Percentiles rank a stretch among this genome's conserved stretches.
These are phyloP conservation scores for Xylariaceae sp. DNA, from an alignment of 2,329 filamentous ascomycete species.

Conservation along the genomic window DNA sequence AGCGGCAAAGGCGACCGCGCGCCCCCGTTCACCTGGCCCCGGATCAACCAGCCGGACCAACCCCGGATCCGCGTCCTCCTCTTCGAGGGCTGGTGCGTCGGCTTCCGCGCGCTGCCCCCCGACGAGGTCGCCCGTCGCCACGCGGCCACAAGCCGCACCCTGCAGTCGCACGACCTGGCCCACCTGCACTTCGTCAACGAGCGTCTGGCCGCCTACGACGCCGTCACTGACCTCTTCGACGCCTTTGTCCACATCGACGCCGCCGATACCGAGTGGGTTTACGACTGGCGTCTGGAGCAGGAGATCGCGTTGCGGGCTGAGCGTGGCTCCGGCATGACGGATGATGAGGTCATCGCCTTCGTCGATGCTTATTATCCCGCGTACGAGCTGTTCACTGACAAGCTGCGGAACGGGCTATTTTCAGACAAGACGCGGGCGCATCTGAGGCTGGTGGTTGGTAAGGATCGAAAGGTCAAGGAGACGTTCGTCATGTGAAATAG, in stretches of 20 bases:
- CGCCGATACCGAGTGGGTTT: slow-evolving; percentile 69
- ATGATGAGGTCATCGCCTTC: slow-evolving; percentile 73
- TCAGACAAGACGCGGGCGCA: slow-evolving; percentile 45
- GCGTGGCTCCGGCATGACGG: slow-evolving; percentile 77
- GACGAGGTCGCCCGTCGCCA: slow-evolving; percentile 48
- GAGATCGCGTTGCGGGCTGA: slow-evolving; percentile 64
- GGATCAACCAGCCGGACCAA: slow-evolving; percentile 48
- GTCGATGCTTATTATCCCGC: slow-evolving; percentile 66
- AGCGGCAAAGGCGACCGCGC: slow-evolving; percentile 72
- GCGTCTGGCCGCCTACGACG: slow-evolving; percentile 42
- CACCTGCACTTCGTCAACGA: slow-evolving; percentile 45
- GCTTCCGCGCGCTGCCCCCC: slow-evolving; percentile 63
- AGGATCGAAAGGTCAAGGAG: slow-evolving; percentile 56
- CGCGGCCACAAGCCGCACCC: slow-evolving; percentile 46
- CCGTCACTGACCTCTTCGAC: slow-evolving; percentile 45
- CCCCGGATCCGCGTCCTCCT: slow-evolving; percentile 61
- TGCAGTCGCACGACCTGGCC: slow-evolving; percentile 40
- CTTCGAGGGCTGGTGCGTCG: slow-evolving; percentile 89
- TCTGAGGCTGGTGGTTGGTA: slow-evolving; percentile 57
- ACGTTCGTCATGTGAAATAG: slow-evolving; percentile 44
- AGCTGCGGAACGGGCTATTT: slow-evolving; percentile 55
- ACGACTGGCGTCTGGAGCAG: slow-evolving; percentile 79
- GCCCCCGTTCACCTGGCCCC: slow-evolving; percentile 57
- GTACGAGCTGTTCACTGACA: slow-evolving; percentile 65
- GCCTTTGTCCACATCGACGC: slow-evolving; percentile 63